phyloP scores from a whole-genome alignment of 768 basidiomycete species.

The Psilocybe sp. region DNA sequence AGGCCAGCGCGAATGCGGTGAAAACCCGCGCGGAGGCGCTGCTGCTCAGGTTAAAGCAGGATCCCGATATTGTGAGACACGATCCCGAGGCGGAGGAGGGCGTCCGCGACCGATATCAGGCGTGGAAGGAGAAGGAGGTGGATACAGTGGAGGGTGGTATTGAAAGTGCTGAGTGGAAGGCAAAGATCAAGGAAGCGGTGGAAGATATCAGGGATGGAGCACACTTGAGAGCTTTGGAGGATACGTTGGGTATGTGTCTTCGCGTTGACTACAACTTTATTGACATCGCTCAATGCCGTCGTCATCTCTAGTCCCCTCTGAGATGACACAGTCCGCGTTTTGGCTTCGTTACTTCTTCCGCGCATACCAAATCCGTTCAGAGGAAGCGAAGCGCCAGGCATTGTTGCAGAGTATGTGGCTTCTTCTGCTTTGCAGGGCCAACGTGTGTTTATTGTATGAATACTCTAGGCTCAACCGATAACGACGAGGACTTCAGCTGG shows the following conservation, averaged over 20 bases:
- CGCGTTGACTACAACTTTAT: conserved; percentile 1
- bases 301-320: conserved; percentile 57
- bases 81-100: conserved; percentile 70
- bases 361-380: conserved; percentile 72
- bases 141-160: conserved; percentile 55
- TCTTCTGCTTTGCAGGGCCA: neutral
- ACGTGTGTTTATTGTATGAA: neutral
- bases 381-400: conserved; percentile 76
- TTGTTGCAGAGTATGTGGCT: conserved; percentile 60
- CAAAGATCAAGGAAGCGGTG: conserved; percentile 44
- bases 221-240: conserved; percentile 49
- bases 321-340: conserved; percentile 62
- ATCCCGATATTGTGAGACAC: conserved; percentile 70
- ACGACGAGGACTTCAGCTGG: conserved; percentile 91
- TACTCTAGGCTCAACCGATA: conserved; percentile 52
- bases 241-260: conserved; percentile 51
- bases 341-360: conserved; percentile 94
- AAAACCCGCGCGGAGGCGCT: conserved; percentile 77
- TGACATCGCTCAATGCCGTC: neutral
- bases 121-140: conserved; percentile 55
- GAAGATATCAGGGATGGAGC: conserved; percentile 50
- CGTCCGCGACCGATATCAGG: conserved; percentile 49
- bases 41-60: conserved; percentile 66
- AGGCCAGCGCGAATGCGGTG: conserved; percentile 47
- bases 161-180: conserved; percentile 54